These are phyloP conservation scores for Penicillium sp. DNA, from an alignment of 2,329 filamentous ascomycete species.

Conservation along the genomic window DNA sequence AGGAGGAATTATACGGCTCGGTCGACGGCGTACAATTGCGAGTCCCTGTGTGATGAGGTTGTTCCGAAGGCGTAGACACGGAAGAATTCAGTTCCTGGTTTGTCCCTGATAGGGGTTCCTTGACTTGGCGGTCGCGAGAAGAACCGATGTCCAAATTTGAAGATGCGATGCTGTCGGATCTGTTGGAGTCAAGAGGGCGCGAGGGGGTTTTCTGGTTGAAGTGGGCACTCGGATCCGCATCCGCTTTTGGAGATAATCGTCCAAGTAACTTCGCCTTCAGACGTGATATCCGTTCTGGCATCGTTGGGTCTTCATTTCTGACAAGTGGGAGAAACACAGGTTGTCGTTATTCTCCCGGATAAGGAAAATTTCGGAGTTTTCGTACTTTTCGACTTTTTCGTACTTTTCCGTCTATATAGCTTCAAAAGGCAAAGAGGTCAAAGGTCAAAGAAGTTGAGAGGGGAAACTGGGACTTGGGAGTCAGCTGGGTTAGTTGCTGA, in stretches of 20 bases:
- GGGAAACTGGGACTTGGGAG: neutral
- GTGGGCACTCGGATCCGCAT: constrained; percentile 23
- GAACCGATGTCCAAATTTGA: constrained; percentile 13
- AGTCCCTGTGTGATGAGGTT: constrained; percentile 7
- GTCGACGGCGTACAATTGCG: constrained; percentile 9
- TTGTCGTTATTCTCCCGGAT: neutral
- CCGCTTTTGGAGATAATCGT: constrained; percentile 29
- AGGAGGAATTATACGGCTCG: constrained; percentile 18
- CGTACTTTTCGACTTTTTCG: neutral
- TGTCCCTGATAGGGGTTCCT: constrained; percentile 5
- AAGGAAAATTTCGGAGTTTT: neutral
- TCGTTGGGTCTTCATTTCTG: constrained; percentile 17
- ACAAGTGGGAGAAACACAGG: neutral
- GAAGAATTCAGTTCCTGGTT: constrained; percentile 3
- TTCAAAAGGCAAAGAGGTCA: neutral
- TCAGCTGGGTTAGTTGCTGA: neutral
- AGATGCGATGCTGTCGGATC: constrained; percentile 22
- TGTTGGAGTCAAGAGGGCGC: constrained; percentile 19
- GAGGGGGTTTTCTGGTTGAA: constrained; percentile 17
- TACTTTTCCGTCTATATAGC: neutral
- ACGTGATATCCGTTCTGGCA: constrained; percentile 30
- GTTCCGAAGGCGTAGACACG: constrained; percentile 10
- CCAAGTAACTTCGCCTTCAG: constrained; percentile 32
- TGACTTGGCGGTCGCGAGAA: constrained; percentile 7
- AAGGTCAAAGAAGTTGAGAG: neutral